Evolutionary conservation across 2,329 filamentous ascomycete genomes (phyloP).

Genomic region (Aureobasidium namibiae): DNA sequence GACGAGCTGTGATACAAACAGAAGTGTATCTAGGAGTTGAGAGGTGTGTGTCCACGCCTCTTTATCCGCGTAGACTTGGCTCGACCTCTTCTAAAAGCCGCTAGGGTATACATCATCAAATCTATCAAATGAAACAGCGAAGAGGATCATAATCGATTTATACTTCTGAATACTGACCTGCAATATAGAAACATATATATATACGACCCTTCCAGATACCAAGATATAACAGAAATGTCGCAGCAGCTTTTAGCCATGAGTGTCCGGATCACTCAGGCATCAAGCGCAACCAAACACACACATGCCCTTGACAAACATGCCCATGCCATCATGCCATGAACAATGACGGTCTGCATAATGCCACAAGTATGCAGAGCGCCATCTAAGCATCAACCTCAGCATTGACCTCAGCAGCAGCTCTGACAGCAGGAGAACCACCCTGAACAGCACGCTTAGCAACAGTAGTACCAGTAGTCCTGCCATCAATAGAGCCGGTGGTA

Average conservation of each 20-base stretch:
- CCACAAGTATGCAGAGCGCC: background rate
- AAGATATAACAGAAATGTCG: background rate
- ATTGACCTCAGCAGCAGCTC: background rate
- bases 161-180: background rate
- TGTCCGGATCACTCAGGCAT: background rate
- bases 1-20: no score
- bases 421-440: background rate
- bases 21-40: no score
- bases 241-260: background rate
- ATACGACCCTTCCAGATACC: background rate
- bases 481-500: slow-evolving; percentile 13
- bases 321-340: background rate
- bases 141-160: background rate
- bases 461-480: background rate
- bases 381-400: background rate
- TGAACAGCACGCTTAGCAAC: background rate
- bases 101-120: no score
- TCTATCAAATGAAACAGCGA: no score
- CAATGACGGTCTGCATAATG: background rate
- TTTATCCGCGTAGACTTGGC: no score
- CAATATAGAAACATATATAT: background rate
- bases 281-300: background rate
- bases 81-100: no score
- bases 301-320: background rate
- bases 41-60: no score